Conservation (phyloP, 768 basidiomycete species). For the Suillus clintonianus region DNA sequence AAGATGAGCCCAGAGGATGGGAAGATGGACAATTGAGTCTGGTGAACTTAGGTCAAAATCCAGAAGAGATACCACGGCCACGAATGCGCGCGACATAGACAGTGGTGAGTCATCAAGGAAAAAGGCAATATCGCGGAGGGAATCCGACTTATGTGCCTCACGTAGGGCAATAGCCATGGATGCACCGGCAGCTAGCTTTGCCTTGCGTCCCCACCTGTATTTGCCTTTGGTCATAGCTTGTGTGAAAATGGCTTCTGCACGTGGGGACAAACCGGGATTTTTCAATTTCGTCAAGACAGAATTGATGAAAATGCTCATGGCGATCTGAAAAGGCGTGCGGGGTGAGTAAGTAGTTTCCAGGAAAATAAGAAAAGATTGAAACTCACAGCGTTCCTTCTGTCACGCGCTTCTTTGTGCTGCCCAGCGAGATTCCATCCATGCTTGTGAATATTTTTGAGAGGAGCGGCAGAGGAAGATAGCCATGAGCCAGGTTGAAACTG, state of each 20-base stretch:
- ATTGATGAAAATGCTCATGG: conserved; percentile 64
- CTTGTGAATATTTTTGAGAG: conserved; percentile 50
- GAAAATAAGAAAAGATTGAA: conserved; percentile 10
- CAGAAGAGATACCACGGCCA: conserved; percentile 52
- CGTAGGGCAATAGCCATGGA: conserved; percentile 71
- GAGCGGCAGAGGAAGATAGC: conserved; percentile 31
- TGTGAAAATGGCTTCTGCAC: conserved; percentile 69
- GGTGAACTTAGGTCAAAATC: conserved; percentile 51
- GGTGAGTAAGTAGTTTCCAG: conserved; percentile 15
- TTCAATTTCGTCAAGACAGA: conserved; percentile 60
- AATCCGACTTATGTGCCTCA: conserved; percentile 68
- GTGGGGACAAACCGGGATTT: conserved; percentile 60
- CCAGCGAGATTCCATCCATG: conserved; percentile 64
- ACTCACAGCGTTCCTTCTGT: conserved; percentile 64
- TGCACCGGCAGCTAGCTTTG: conserved; percentile 69
- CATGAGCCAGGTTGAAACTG: conserved; percentile 32
- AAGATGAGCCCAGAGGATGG: conserved; percentile 56
- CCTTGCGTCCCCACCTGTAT: conserved; percentile 75
- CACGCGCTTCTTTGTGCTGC: conserved; percentile 64
- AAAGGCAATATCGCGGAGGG: conserved; percentile 67
- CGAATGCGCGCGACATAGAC: conserved; percentile 57
- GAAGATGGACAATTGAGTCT: conserved; percentile 63
- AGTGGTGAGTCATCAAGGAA: conserved; percentile 55
- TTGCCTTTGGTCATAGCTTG: conserved; percentile 59
- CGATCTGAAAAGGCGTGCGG: conserved; percentile 42